Evolutionary conservation across 352 stramenopile species (phyloP), one percentile per base, ranked within the genome.

Genomic region (Phytophthora brassicae): DNA sequence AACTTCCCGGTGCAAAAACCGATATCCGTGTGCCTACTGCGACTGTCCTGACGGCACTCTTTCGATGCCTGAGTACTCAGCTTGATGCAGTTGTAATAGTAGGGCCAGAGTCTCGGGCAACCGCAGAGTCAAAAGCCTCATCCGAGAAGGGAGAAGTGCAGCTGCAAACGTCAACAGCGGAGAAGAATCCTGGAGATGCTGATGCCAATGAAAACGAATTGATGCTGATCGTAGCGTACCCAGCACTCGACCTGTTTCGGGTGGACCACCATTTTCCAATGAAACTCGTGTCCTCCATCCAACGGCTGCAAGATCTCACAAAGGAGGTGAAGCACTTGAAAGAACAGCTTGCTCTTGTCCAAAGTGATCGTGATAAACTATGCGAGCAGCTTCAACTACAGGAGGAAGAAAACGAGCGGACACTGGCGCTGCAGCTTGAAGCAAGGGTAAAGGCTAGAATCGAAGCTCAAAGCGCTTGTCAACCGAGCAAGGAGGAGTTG

Each of bases 231-330:
- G 66, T 81, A 17, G 39, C 59, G 28, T 81, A 77, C 17, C 72
- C 72, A 23, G 71, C 59, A 20, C 71, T 75, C 43, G 72, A 81
- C 24, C 61, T 81, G 19, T 81, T 69, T 56, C 35, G 66, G 16
- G 56, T 68, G 13, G 41, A 64, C n/a, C 72, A 75, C 22, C 55
- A 65, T 26, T 77, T 81, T 35, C 59, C 64, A 6, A 64, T 81
- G 60, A 64, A 60, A 44, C 33, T 69, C 12, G 50, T 77, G 11
- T 31, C 66, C 2, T 36, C 47, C 9, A 17, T 53, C 4, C 46
- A 64, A 19, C 58, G 20, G 8, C 19, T 67, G 5, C 46, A 57
- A 28, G 31, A 64, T 3, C 63, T 75, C 9, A 12, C 36, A 23
- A 38, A 59, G 16, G 63, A 72, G 20, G 33, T 75, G 17, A 33